Conservation (phyloP, 257 asterid genomes). For the Perilla frutescens region DNA sequence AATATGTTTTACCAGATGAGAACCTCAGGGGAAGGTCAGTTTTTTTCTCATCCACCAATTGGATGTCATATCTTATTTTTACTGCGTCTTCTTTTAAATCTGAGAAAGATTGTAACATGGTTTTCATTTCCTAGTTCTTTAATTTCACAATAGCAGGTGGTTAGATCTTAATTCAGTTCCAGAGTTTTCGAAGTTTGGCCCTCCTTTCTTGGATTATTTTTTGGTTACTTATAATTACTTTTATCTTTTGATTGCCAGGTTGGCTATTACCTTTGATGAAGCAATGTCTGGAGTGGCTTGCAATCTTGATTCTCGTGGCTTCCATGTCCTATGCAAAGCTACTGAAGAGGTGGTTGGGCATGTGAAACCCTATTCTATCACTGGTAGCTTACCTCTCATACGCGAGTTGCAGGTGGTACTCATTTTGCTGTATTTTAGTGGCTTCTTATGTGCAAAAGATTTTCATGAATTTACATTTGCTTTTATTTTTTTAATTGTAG, state of each 20-base stretch:
- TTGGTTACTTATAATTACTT: background rate
- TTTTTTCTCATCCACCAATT: slow-evolving; percentile 24
- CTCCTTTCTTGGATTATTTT: background rate
- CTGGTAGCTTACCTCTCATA: slow-evolving; percentile 93
- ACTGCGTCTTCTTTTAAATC: background rate
- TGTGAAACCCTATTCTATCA: slow-evolving; percentile 93
- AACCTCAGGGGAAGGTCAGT: slow-evolving; percentile 88
- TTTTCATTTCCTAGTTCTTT: slow-evolving; percentile 20
- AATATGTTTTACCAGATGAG: slow-evolving; percentile 88
- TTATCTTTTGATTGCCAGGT: slow-evolving; percentile 45
- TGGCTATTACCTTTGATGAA: slow-evolving; percentile 75
- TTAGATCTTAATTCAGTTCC: background rate
- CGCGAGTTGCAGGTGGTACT: slow-evolving; percentile 81
- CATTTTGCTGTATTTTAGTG: slow-evolving; percentile 19
- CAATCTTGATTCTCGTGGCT: slow-evolving; percentile 90
- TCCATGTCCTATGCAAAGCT: slow-evolving; percentile 88
- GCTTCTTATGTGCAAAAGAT: background rate
- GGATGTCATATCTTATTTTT: slow-evolving; percentile 19
- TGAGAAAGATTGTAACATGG: slow-evolving; percentile 3
- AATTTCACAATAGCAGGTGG: slow-evolving; percentile 3
- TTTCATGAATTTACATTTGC: slow-evolving; percentile 11
- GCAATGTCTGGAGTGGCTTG: slow-evolving; percentile 89
- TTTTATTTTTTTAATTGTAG: slow-evolving; percentile 44
- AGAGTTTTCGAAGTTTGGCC: background rate
- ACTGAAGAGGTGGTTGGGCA: slow-evolving; percentile 92